Evolutionary conservation across 139 green algal species (phyloP).

Genomic region (Haematococcus sp.): DNA sequence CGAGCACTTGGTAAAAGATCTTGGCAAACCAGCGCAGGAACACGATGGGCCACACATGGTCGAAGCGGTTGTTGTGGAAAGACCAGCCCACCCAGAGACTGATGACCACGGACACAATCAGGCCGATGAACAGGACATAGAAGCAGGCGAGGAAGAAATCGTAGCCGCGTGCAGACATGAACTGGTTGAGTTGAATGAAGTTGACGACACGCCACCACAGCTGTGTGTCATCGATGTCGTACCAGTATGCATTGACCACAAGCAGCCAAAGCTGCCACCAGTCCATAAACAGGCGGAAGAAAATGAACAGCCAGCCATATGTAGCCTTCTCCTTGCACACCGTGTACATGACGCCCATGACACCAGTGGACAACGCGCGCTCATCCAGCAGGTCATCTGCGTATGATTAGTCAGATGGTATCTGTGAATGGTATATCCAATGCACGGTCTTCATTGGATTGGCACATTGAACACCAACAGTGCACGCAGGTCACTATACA

Average conservation of each 20-base stretch:
- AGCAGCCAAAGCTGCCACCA: slow-evolving; percentile 20
- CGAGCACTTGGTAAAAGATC: slow-evolving; percentile 34
- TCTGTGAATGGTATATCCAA: too few relatives aligned
- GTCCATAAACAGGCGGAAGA: slow-evolving; percentile 1
- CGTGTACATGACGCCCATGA: too few relatives aligned
- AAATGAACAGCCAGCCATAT: not conserved
- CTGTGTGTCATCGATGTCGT: slow-evolving; percentile 5
- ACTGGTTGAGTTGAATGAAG: slow-evolving; percentile 24
- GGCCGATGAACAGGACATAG: slow-evolving; percentile 11
- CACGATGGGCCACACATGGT: slow-evolving; percentile 19
- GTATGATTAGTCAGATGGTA: too few relatives aligned
- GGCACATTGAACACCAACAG: too few relatives aligned
- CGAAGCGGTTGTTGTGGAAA: slow-evolving; percentile 24
- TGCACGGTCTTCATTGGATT: too few relatives aligned
- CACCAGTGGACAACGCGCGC: too few relatives aligned
- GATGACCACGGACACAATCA: not conserved
- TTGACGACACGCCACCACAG: slow-evolving; percentile 9
- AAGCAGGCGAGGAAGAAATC: slow-evolving; percentile 7
- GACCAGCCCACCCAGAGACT: slow-evolving; percentile 17
- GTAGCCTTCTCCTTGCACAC: slow-evolving; percentile 9
- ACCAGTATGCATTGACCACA: slow-evolving; percentile 13
- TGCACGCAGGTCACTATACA: too few relatives aligned
- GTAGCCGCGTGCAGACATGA: slow-evolving; percentile 11
- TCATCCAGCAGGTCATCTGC: too few relatives aligned
- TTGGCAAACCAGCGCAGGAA: slow-evolving; percentile 25